These are phyloP conservation scores for Fusarium sp. DNA, from an alignment of 2,329 filamentous ascomycete genomes.

Conservation along the genomic window DNA sequence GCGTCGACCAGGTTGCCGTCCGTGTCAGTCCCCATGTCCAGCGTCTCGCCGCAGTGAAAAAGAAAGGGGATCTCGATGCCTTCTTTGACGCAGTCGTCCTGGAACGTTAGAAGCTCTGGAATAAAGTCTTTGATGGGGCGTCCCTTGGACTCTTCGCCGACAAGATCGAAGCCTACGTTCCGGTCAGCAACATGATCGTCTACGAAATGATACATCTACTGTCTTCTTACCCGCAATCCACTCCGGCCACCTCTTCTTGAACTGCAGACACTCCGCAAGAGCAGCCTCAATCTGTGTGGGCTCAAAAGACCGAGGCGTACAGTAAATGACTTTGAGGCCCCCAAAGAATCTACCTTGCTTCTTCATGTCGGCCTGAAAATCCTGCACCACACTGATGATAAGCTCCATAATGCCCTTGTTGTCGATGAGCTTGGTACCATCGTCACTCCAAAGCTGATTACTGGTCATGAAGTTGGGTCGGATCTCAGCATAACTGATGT, in stretches of 20 bases:
- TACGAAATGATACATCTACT: background rate
- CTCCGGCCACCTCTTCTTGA: slow-evolving; percentile 65
- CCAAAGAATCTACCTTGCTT: slow-evolving; percentile 58
- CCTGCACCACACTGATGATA: slow-evolving; percentile 63
- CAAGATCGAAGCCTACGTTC: slow-evolving; percentile 70
- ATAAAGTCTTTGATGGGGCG: slow-evolving; percentile 66
- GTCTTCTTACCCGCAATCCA: slow-evolving; percentile 68
- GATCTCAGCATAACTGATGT: slow-evolving; percentile 76
- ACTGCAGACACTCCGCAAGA: slow-evolving; percentile 67
- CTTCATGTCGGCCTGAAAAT: slow-evolving; percentile 53
- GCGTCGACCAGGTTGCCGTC: slow-evolving; percentile 77
- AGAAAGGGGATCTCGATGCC: slow-evolving; percentile 72
- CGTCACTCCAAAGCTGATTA: slow-evolving; percentile 68
- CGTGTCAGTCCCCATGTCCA: slow-evolving; percentile 69
- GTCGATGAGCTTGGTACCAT: slow-evolving; percentile 61
- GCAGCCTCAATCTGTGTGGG: slow-evolving; percentile 58
- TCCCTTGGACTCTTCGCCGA: slow-evolving; percentile 72
- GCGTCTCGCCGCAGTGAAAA: slow-evolving; percentile 80
- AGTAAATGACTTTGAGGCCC: slow-evolving; percentile 76
- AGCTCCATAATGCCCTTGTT: slow-evolving; percentile 69
- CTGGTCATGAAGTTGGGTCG: slow-evolving; percentile 72
- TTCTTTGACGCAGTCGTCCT: slow-evolving; percentile 57
- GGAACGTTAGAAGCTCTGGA: slow-evolving; percentile 65
- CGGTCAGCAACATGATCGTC: background rate
- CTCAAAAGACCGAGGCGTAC: slow-evolving; percentile 70